These are phyloP conservation scores for Plantago lanceolata DNA, from an alignment of 305 asterid species.

Conservation along the genomic window DNA sequence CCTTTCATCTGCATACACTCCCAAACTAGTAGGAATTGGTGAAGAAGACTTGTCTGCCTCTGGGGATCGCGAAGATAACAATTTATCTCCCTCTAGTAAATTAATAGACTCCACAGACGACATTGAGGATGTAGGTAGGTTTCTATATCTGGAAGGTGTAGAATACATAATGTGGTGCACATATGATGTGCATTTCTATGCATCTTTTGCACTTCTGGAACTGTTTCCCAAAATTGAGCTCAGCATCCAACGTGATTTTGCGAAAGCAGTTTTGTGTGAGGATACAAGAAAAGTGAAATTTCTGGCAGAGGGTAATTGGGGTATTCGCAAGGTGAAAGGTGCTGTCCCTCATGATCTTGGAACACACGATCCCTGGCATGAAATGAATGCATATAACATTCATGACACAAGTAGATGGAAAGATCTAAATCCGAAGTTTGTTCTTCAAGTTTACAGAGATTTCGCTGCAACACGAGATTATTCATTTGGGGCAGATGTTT, in stretches of 20 bases:
- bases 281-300: constrained; percentile 76
- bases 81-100: constrained; percentile 30
- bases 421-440: constrained; percentile 89
- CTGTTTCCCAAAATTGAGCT: constrained; percentile 94
- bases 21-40: background rate
- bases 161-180: constrained; percentile 99
- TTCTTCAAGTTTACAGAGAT: constrained; percentile 91
- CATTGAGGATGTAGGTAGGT: constrained; percentile 75
- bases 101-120: constrained; percentile 33
- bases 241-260: constrained; percentile 92
- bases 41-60: constrained; percentile 29
- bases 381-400: constrained; percentile 97
- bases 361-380: constrained; percentile 98
- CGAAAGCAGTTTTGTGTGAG: constrained; percentile 79
- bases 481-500: constrained; percentile 80
- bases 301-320: constrained; percentile 83
- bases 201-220: constrained; percentile 95
- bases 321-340: constrained; percentile 91
- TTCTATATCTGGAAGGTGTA: constrained; percentile 88
- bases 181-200: constrained; percentile 95
- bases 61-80: constrained; percentile 30
- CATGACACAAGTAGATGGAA: constrained; percentile 97
- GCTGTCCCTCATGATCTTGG: constrained; percentile 99
- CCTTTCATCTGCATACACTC: constrained; percentile 15
- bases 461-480: constrained; percentile 85